phyloP scores from a whole-genome alignment of 371 early-diverging fungal genomes.

The Circinella minor region DNA sequence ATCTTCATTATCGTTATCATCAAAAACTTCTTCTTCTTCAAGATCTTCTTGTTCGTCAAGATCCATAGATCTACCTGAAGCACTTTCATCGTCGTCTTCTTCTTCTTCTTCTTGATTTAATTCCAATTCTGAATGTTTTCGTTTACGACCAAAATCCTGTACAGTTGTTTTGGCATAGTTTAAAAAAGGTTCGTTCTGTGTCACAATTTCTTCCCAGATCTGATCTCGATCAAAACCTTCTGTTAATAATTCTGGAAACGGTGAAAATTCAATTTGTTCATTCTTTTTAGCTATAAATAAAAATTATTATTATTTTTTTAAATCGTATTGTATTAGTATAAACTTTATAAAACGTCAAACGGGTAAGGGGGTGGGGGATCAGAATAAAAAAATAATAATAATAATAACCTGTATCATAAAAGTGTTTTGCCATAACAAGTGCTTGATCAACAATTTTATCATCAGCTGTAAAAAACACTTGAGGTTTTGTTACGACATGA shows the following conservation, averaged over 20 bases:
- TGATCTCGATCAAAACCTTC: constrained; percentile 88
- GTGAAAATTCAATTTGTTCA: constrained; percentile 50
- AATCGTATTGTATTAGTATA: background rate
- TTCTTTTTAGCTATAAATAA: constrained; percentile 48
- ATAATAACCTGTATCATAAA: constrained; percentile 59
- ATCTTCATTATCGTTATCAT: background rate
- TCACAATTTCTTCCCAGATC: constrained; percentile 92
- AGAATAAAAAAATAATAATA: too few relatives aligned
- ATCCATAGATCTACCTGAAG: constrained; percentile 34
- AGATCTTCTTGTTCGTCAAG: constrained; percentile 30
- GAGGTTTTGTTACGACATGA: constrained; percentile 52
- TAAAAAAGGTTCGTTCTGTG: constrained; percentile 85
- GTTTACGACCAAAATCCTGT: constrained; percentile 29
- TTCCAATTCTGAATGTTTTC: constrained; percentile 18
- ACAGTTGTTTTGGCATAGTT: constrained; percentile 59
- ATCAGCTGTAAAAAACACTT: constrained; percentile 52
- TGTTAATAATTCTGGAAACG: constrained; percentile 64
- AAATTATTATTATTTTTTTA: background rate
- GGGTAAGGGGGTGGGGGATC: too few relatives aligned
- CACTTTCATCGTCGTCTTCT: constrained; percentile 32
- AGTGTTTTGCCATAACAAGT: constrained; percentile 50
- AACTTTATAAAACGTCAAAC: too few relatives aligned
- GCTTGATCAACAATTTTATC: constrained; percentile 40
- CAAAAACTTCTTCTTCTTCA: background rate
- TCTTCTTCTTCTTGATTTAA: constrained; percentile 26